Percentiles rank a stretch among this genome's conserved stretches.
Conservation (phyloP, 2,329 filamentous ascomycete species). For the Penicillium sp. region DNA sequence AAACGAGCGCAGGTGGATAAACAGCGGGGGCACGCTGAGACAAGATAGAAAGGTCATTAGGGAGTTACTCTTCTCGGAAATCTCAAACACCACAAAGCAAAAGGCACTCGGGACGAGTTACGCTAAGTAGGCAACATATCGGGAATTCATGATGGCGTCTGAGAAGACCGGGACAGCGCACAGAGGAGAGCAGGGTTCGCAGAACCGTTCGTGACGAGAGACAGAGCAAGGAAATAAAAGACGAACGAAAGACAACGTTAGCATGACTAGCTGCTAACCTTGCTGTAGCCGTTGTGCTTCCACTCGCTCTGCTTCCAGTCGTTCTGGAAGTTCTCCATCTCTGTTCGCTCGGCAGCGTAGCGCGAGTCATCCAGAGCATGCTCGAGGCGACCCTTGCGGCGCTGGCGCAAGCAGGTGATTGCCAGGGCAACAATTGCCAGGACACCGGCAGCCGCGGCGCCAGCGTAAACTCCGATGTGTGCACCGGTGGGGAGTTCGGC, state of each 20-base stretch:
- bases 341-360: constrained; percentile 43
- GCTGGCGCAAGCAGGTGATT: constrained; percentile 54
- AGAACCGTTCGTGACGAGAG: constrained; percentile 14
- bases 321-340: constrained; percentile 41
- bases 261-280: constrained; percentile 22
- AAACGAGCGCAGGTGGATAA: constrained; percentile 2
- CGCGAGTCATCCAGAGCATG: constrained; percentile 50
- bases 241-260: neutral
- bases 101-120: neutral
- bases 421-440: constrained; percentile 38
- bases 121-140: constrained; percentile 1
- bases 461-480: constrained; percentile 51
- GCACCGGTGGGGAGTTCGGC: constrained; percentile 47
- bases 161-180: constrained; percentile 1
- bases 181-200: constrained; percentile 4
- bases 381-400: constrained; percentile 53
- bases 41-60: constrained; percentile 4
- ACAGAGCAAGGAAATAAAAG: neutral
- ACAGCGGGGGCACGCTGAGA: neutral
- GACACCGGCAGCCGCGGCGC: constrained; percentile 37
- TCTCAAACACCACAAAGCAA: constrained; percentile 3
- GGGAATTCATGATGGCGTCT: constrained; percentile 5
- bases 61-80: neutral
- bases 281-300: constrained; percentile 31
- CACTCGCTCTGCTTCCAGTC: constrained; percentile 43